A percentile compares a stretch with the other conserved stretches of the same genome.
phyloP scores from a whole-genome alignment of 73 alveolate species.

The Diophrys appendiculata region DNA sequence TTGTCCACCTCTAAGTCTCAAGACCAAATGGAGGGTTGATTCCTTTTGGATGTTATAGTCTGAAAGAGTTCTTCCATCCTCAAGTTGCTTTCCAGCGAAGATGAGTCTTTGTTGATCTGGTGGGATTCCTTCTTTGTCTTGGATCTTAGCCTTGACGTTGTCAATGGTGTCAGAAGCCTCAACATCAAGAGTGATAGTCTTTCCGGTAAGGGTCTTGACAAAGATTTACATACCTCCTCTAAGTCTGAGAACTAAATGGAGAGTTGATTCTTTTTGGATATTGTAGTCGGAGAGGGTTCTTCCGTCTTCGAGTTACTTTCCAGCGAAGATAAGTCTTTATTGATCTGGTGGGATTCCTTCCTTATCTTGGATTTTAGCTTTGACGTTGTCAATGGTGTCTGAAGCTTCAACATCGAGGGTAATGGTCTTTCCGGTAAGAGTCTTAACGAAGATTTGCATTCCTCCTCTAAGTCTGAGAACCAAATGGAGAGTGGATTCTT shows the following conservation, averaged over 20 bases:
- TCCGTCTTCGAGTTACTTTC: conserved; percentile 82
- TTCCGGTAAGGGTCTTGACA: conserved; percentile 68
- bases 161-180: conserved; percentile 65
- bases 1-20: conserved; percentile 79
- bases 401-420: conserved; percentile 60
- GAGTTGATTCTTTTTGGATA: conserved; percentile 78
- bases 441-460: conserved; percentile 51
- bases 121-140: conserved; percentile 83
- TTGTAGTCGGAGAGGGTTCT: conserved; percentile 79
- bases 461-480: conserved; percentile 81
- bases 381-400: conserved; percentile 64
- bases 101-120: conserved; percentile 85
- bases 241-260: conserved; percentile 76
- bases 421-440: conserved; percentile 76
- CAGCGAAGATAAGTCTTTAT: conserved; percentile 84
- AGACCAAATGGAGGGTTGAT: conserved; percentile 74
- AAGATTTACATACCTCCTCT: conserved; percentile 72
- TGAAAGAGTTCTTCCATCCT: conserved; percentile 72
- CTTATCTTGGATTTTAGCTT: conserved; percentile 69
- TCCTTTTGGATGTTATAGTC: conserved; percentile 77
- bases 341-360: conserved; percentile 90
- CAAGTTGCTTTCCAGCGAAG: conserved; percentile 84
- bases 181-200: conserved; percentile 68
- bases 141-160: conserved; percentile 64
- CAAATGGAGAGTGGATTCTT: conserved; percentile 72